phyloP scores from a whole-genome alignment of 345 rosid species.

The Atalantia buxifolia region DNA sequence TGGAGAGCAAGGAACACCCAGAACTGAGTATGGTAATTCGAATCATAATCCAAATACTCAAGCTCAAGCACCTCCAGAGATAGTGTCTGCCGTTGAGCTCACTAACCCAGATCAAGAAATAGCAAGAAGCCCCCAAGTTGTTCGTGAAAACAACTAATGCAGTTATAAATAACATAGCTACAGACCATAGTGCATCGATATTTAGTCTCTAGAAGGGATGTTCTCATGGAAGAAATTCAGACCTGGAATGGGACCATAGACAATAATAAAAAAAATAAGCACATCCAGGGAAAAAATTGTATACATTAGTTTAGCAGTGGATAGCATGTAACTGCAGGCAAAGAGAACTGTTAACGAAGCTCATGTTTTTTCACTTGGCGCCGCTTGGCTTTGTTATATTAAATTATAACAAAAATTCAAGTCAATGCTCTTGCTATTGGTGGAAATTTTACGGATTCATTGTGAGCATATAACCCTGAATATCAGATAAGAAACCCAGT shows the following conservation, averaged over 20 bases:
- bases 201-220: no score
- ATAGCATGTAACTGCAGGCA: background rate
- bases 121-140: background rate
- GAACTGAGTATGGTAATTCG: background rate
- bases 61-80: conserved; percentile 4
- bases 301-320: background rate
- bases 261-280: no score
- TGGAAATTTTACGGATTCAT: background rate
- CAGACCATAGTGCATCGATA: background rate
- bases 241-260: background rate
- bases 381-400: background rate
- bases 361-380: background rate
- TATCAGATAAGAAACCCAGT: background rate
- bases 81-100: background rate
- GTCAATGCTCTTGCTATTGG: background rate
- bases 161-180: background rate
- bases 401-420: background rate
- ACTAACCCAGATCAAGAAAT: background rate
- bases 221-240: background rate
- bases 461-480: background rate
- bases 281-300: background rate
- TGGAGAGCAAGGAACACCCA: conserved; percentile 17
- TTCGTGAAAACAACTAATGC: background rate
- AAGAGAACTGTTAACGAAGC: background rate
- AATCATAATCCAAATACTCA: background rate